A percentile compares a stretch with the other conserved stretches of the same genome.
Evolutionary conservation across 139 green algal genomes (phyloP).

Genomic region (Auxenochlorella pyrenoidosa): DNA sequence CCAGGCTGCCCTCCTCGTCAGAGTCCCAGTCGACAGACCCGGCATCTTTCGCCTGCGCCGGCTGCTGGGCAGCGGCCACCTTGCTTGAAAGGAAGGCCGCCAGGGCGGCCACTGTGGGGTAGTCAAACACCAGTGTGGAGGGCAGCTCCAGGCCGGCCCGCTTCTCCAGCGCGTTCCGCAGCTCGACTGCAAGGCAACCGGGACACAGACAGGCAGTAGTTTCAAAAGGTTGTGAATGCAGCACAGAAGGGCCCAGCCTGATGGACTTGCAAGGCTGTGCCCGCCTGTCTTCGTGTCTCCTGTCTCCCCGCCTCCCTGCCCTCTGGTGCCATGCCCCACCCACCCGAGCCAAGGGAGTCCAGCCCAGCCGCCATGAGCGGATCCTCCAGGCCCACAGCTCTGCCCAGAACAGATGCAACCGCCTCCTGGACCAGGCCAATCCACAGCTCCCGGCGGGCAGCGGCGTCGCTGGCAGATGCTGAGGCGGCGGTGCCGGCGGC

Average conservation of each 20-base stretch:
- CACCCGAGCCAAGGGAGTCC: constrained; percentile 63
- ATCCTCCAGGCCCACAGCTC: constrained; percentile 37
- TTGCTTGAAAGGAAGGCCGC: constrained; percentile 39
- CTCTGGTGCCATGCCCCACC: background rate
- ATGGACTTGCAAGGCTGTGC: too few species aligned
- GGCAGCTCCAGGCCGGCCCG: constrained; percentile 44
- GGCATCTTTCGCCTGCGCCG: background rate
- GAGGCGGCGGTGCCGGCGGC: background rate
- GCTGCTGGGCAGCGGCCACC: constrained; percentile 3
- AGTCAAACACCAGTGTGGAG: constrained; percentile 68
- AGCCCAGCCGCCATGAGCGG: constrained; percentile 74
- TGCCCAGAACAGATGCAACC: constrained; percentile 58
- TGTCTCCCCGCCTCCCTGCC: background rate
- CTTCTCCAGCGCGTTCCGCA: constrained; percentile 50
- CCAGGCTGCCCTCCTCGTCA: constrained; percentile 22
- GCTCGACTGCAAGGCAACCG: constrained; percentile 20
- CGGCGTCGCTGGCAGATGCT: too few species aligned
- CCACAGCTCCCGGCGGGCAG: constrained; percentile 34
- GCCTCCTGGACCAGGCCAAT: constrained; percentile 49
- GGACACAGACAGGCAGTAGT: too few species aligned
- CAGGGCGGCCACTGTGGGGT: constrained; percentile 60
- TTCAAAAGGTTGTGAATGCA: too few species aligned
- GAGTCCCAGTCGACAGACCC: background rate
- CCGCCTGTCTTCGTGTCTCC: too few species aligned
- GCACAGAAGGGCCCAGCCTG: too few species aligned